Evolutionary conservation across 371 early-diverging fungal genomes (phyloP), one percentile per base, ranked within the genome.

Genomic region (Actinomucor elegans): DNA sequence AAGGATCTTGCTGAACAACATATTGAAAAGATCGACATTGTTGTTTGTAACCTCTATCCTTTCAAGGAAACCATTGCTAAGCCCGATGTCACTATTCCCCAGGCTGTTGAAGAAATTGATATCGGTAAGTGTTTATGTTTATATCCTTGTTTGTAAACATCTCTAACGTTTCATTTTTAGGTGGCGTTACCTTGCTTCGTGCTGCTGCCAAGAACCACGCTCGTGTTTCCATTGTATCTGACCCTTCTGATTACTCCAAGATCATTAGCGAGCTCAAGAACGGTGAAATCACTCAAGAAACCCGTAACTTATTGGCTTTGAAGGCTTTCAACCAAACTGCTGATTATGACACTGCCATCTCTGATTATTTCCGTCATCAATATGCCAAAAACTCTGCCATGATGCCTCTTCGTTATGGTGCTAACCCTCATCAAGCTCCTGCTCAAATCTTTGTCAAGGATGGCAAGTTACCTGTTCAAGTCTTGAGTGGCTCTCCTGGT

Each of bases 141-240:
- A 17, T 44, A 21, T 45, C 5, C 31, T 6, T 23, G 27, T 42
- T 32, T 20, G 21, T 11, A 17, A 28, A 24, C 7, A 31, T 23
- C 36, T 5, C 32, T 26, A 12, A 33, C 20, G 1, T 35, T 50
- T 26, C 21, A 32, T 15, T 45, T 53, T 57, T 51, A 87, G 90
- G 96, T 67, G 98, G 98, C 66, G 98, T 98, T 34, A 97, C 98
- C 15, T 83, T 98, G 51, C 82, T 97, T 43, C 90, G 98, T 55
- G 98, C 98, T 52, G 98, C 97, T 55, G 98, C 98, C 63, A 98
- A 98, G 88, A 98, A 98, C 81, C 97, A 97, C 67, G 90, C 87
- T 23, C 90, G 98, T 41, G 97, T 97, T 36, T 86, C 93, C 43
- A 87, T 98, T 36, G 69, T 95, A 29, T 90, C 89, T 44, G 97